Conservation (phyloP, 2,329 filamentous ascomycete species). For the Cercospora berteroae region DNA sequence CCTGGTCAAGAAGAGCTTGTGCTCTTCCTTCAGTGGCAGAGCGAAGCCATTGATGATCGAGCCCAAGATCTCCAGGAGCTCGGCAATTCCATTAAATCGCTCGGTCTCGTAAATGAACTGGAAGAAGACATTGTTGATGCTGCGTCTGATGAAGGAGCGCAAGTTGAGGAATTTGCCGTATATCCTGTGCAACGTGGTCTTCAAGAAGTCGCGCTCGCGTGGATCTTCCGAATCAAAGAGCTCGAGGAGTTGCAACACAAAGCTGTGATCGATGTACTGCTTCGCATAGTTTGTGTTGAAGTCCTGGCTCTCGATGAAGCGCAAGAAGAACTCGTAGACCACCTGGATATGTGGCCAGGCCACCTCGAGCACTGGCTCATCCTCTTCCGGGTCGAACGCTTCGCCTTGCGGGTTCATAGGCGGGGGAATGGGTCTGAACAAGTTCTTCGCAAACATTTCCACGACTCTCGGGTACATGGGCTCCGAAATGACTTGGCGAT, state of each 20-base stretch:
- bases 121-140: slow-evolving; percentile 99
- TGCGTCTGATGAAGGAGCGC: slow-evolving; percentile 92
- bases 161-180: slow-evolving; percentile 99
- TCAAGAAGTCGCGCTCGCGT: slow-evolving; percentile 92
- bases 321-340: slow-evolving; percentile 97
- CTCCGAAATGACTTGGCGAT: slow-evolving; percentile 96
- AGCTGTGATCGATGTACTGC: slow-evolving; percentile 96
- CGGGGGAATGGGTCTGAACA: slow-evolving; percentile 94
- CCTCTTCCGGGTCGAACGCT: slow-evolving; percentile 96
- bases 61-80: slow-evolving; percentile 91
- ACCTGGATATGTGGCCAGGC: slow-evolving; percentile 99
- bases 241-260: slow-evolving; percentile 92
- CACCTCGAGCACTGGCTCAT: slow-evolving; percentile 95
- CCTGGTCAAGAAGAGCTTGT: slow-evolving; percentile 94
- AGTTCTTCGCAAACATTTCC: slow-evolving; percentile 98
- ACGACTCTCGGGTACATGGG: slow-evolving; percentile 98
- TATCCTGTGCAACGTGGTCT: slow-evolving; percentile 95
- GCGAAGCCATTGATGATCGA: slow-evolving; percentile 99
- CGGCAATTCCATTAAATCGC: slow-evolving; percentile 95
- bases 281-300: slow-evolving; percentile 99
- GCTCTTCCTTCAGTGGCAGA: slow-evolving; percentile 92
- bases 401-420: slow-evolving; percentile 97
- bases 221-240: slow-evolving; percentile 98
- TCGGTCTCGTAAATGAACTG: slow-evolving; percentile 99
- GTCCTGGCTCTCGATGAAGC: slow-evolving; percentile 98